Conservation (phyloP, 2,329 filamentous ascomycete species). For the Colletotrichum scovillei region DNA sequence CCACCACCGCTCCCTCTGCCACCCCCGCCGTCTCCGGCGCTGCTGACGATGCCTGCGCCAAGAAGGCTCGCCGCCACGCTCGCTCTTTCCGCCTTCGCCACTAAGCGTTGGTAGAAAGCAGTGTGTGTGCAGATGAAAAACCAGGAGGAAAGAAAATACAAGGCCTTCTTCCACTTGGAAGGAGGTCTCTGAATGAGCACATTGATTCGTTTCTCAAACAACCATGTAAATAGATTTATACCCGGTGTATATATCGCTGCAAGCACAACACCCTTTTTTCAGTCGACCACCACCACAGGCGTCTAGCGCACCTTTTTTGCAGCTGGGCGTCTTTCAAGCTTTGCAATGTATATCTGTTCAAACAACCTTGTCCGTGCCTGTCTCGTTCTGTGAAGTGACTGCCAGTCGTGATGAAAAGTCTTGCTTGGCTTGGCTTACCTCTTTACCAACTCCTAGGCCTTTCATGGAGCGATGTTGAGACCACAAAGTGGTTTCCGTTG, state of each 20-base stretch:
- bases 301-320: slow-evolving; percentile 17
- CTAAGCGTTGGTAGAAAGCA: slow-evolving; percentile 9
- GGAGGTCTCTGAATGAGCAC: slow-evolving; percentile 11
- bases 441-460: not conserved
- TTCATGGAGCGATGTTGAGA: too few species aligned
- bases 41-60: slow-evolving; percentile 13
- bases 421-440: not conserved
- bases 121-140: not conserved
- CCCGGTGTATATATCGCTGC: slow-evolving; percentile 33
- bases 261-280: slow-evolving; percentile 17
- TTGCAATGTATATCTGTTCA: slow-evolving; percentile 31
- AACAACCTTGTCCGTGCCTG: not conserved
- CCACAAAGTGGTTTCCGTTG: too few species aligned
- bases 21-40: not conserved
- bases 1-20: slow-evolving; percentile 4
- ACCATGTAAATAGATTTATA: slow-evolving; percentile 34
- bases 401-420: not conserved
- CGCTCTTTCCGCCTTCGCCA: slow-evolving; percentile 22
- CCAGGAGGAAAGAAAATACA: not conserved
- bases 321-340: slow-evolving; percentile 15
- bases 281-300: slow-evolving; percentile 10
- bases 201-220: slow-evolving; percentile 24
- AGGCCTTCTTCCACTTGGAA: not conserved
- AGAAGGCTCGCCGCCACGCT: slow-evolving; percentile 24
- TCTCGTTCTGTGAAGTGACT: not conserved